phyloP scores from a whole-genome alignment of 106 monocot species.

The Agapanthus africanus region DNA sequence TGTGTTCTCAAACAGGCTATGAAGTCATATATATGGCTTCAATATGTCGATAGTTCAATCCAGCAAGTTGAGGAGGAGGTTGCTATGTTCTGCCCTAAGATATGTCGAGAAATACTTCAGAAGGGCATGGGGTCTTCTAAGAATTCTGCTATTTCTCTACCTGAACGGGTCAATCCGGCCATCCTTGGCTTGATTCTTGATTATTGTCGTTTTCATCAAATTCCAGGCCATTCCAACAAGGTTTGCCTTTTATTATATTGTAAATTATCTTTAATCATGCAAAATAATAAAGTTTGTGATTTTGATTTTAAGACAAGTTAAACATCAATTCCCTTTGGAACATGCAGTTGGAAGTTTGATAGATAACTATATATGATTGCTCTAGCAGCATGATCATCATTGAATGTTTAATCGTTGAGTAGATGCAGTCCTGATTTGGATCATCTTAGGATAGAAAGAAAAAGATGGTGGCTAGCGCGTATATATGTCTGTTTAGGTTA shows the following conservation, averaged over 20 bases:
- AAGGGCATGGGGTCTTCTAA: slow-evolving; percentile 67
- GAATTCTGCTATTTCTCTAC: slow-evolving; percentile 61
- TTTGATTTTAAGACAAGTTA: neutral
- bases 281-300: neutral
- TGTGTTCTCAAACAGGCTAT: slow-evolving; percentile 44
- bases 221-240: slow-evolving; percentile 70
- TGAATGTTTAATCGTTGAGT: neutral
- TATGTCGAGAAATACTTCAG: slow-evolving; percentile 55
- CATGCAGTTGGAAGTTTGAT: neutral
- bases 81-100: slow-evolving; percentile 76
- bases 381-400: neutral
- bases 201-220: slow-evolving; percentile 84
- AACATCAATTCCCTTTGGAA: neutral
- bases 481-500: neutral
- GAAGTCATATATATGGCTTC: slow-evolving; percentile 69
- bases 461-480: neutral
- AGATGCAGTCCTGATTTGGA: neutral
- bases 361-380: neutral
- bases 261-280: neutral
- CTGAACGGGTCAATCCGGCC: slow-evolving; percentile 47
- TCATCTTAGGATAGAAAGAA: neutral
- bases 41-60: slow-evolving; percentile 55
- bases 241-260: slow-evolving; percentile 17
- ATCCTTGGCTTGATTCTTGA: slow-evolving; percentile 59
- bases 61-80: slow-evolving; percentile 81